Base-by-base conservation (phyloP, 2,329 filamentous ascomycete genomes). In the Paecilomyces sp. region DNA sequence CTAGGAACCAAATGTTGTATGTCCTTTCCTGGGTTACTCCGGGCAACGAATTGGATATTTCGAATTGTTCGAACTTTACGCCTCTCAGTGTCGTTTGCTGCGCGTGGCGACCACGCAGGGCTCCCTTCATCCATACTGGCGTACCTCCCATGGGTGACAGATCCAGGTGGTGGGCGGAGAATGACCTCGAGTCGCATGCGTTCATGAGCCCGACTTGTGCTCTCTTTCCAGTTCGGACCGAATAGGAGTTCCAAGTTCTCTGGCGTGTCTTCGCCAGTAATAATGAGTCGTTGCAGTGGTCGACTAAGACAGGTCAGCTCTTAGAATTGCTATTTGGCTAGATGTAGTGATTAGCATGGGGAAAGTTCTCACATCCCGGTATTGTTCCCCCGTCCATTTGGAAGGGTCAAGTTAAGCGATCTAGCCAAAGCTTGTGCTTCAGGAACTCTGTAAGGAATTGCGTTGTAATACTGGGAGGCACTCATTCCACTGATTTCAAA, bases 261-360 rank as follows among this genome's bases (percentile, higher is more conserved):
- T 24, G 24, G 36, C 3, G 57, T 58, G 54, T 58, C 57, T 28
- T 58, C 34, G 18, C 57, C 57, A 9, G 57, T 58, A 41, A 58
- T 47, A 18, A 58, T 51, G 8, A 58, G 51, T 3, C 57, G 57
- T 53, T 51, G 57, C 33, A 58, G 34, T 24, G 57, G 51, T 18
- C 54, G n/a, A 5, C 57, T 58, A 56, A 41, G 15, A 9, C 3
- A 41, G 3, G 18, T 41, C 15, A 41, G 25, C 25, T 22, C 24
- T 24, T 34, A 15, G 24, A 22, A 31, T 22, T 6, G 5, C 18
- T 25, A 50, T 25, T 28, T 9, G 9, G 18, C 24, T n/a, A 41
- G 33, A 34, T 25, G 5, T 36, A 25, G 18, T n/a, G 36, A 15
- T n/a, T 8, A 41, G n/a, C 25, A 28, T 28, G 25, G 25, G 25